Base-by-base conservation (phyloP, 495 filamentous ascomycete species). In the Chaetomidium leptoderma region DNA sequence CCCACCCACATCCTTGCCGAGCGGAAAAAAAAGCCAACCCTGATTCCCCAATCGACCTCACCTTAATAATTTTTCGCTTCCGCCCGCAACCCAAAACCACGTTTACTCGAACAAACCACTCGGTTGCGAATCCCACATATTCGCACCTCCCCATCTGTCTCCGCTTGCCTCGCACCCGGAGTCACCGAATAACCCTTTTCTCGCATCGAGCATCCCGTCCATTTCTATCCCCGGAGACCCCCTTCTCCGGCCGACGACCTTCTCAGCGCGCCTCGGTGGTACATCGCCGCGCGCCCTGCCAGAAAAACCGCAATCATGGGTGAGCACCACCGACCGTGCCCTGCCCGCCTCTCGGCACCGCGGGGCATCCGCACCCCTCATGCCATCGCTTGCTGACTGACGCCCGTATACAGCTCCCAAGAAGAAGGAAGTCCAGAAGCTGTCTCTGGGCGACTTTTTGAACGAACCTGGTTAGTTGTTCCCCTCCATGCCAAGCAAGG, bases 381-480 rank as follows among this genome's bases (percentile, higher is more conserved):
- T 40, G 26, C 36, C 17, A 42, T 50, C 37, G 13, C 7, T 45
- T 32, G 63, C 74, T 81, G 57, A 63, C 74, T 81, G 57, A 83
- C 67, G n/a, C 43, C 21, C 52, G 54, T 63, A 29, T 73, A 49
- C 68, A 96, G 91, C 89, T 78, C 91, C 90, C 52, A 96, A 96
- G 77, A 83, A 85, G 71, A 92, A 91, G 78, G 81, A 85, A 73
- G 85, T 90, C 80, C 69, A 76, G 72, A 97, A 93, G 83, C 90
- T 98, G 87, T 86, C 85, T 77, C 83, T 97, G 65, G 88, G 89
- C 75, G 85, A 85, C 65, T 97, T 99, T 80, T 79, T 97, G 79
- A 81, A 79, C 58, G 89, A 96, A 67, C 81, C 89, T 72, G 84
- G 92, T 96, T 79, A 68, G 74, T 75, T 70, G 37, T 63, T 44